Evolutionary conservation across 2,329 filamentous ascomycete species (phyloP).

Genomic region (Septoria petroselini): DNA sequence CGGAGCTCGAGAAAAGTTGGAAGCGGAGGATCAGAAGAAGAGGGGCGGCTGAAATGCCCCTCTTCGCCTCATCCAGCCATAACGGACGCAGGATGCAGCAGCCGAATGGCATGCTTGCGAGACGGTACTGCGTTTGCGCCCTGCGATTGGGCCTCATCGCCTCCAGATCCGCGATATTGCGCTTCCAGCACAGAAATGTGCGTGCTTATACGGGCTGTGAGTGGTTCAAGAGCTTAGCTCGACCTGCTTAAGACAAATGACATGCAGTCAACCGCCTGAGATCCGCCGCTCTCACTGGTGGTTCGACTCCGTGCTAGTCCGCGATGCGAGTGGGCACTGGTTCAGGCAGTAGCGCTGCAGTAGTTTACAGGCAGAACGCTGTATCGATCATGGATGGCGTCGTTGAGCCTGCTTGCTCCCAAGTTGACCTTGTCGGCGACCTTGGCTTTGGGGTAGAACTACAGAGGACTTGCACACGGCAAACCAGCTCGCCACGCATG

Average conservation of each 20-base stretch:
- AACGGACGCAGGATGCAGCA: conserved; percentile 22
- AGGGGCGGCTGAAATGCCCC: conserved; percentile 13
- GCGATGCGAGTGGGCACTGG: conserved; percentile 39
- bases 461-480: conserved; percentile 10
- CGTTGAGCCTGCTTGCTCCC: conserved; percentile 15
- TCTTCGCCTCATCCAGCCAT: conserved; percentile 11
- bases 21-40: conserved; percentile 11
- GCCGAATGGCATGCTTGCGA: conserved; percentile 15
- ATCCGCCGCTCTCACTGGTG: conserved; percentile 16
- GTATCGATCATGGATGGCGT: conserved; percentile 14
- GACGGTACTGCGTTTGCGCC: conserved; percentile 8
- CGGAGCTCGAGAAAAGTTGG: conserved; percentile 11
- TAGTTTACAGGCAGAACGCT: conserved; percentile 26
- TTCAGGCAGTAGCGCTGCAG: conserved; percentile 19
- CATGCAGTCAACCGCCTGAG: conserved; percentile 13
- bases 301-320: conserved; percentile 39
- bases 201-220: conserved; percentile 9
- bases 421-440: too few relatives aligned
- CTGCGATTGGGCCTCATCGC: conserved; percentile 13
- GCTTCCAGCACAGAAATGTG: conserved; percentile 3
- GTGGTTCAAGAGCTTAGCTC: conserved; percentile 6
- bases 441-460: conserved; percentile 13
- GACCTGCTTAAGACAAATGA: conserved; percentile 19
- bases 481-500: neutral
- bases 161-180: conserved; percentile 7